phyloP scores from a whole-genome alignment of 2,329 filamentous ascomycete genomes.

The Delphinella strobiligena region DNA sequence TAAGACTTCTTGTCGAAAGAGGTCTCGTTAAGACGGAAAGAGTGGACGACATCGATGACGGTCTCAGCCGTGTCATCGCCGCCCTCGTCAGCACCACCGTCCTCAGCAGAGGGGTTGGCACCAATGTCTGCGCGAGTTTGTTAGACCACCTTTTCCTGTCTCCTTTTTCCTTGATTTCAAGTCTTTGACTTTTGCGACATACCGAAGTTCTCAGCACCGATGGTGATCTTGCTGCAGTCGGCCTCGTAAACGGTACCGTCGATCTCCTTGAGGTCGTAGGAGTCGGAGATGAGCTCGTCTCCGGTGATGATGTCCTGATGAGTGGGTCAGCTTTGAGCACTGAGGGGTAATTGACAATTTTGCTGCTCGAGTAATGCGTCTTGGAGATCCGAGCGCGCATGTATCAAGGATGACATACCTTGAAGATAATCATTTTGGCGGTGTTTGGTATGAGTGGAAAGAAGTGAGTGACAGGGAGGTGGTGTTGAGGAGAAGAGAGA shows the following conservation, averaged over 20 bases:
- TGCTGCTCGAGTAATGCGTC: neutral
- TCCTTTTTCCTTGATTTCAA: neutral
- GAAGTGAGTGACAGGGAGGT: constrained; percentile 5
- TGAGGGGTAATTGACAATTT: constrained; percentile 7
- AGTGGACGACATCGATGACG: constrained; percentile 88
- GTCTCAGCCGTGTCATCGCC: constrained; percentile 57
- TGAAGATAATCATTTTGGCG: constrained; percentile 46
- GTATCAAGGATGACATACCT: constrained; percentile 30
- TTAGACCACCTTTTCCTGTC: neutral
- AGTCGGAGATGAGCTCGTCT: constrained; percentile 96
- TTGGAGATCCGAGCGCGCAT: constrained; percentile 8
- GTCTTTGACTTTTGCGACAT: too few relatives aligned
- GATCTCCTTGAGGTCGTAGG: constrained; percentile 69
- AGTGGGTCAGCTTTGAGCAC: constrained; percentile 10
- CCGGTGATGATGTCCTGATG: constrained; percentile 72
- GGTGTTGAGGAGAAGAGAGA: constrained; percentile 5
- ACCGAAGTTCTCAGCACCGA: constrained; percentile 65
- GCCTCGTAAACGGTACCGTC: constrained; percentile 78
- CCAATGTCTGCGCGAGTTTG: constrained; percentile 54
- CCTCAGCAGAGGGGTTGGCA: constrained; percentile 95
- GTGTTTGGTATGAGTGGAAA: constrained; percentile 4
- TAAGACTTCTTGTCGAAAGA: constrained; percentile 81
- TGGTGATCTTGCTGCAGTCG: constrained; percentile 80
- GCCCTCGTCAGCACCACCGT: constrained; percentile 54
- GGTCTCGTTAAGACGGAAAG: constrained; percentile 76